Conservation (phyloP, 768 basidiomycete species). For the Pulveroboletus frians region DNA sequence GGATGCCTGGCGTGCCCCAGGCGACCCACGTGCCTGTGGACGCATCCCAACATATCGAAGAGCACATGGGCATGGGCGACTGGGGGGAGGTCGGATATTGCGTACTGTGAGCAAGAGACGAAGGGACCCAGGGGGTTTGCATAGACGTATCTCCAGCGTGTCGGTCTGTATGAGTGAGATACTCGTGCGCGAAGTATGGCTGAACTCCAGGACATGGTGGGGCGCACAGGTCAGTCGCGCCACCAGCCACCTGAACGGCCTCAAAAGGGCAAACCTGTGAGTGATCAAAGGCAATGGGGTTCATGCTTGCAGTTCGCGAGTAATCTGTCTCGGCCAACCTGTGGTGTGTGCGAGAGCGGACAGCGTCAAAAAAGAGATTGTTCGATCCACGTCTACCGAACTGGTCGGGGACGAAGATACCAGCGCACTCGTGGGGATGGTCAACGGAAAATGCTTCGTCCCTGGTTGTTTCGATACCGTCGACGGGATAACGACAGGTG, state of each 20-base stretch:
- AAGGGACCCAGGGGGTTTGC: conserved; percentile 25
- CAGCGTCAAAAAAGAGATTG: conserved; percentile 37
- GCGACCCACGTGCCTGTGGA: conserved; percentile 28
- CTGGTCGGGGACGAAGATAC: conserved; percentile 17
- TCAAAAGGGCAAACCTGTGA: conserved; percentile 22
- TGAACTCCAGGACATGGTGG: conserved; percentile 19
- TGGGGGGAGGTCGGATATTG: conserved; percentile 29
- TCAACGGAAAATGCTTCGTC: conserved; percentile 13
- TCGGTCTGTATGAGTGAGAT: conserved; percentile 24
- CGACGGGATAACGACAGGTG: conserved; percentile 14
- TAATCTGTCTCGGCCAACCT: conserved; percentile 21
- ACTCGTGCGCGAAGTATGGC: conserved; percentile 23
- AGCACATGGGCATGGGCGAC: conserved; percentile 26
- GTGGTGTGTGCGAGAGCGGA: conserved; percentile 24
- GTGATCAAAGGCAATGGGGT: conserved; percentile 16
- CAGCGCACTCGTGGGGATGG: conserved; percentile 11
- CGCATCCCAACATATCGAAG: conserved; percentile 28
- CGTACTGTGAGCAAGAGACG: conserved; percentile 23
- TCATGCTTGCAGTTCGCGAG: conserved; percentile 19
- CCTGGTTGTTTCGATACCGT: conserved; percentile 11
- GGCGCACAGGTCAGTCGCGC: conserved; percentile 23
- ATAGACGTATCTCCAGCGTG: conserved; percentile 18
- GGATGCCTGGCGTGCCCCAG: conserved; percentile 23
- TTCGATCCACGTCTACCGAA: conserved; percentile 33
- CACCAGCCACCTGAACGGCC: conserved; percentile 16